These are phyloP conservation scores for Nakaseomyces nivariensis DNA, from an alignment of 1,139 yeast genomes.

Conservation along the genomic window DNA sequence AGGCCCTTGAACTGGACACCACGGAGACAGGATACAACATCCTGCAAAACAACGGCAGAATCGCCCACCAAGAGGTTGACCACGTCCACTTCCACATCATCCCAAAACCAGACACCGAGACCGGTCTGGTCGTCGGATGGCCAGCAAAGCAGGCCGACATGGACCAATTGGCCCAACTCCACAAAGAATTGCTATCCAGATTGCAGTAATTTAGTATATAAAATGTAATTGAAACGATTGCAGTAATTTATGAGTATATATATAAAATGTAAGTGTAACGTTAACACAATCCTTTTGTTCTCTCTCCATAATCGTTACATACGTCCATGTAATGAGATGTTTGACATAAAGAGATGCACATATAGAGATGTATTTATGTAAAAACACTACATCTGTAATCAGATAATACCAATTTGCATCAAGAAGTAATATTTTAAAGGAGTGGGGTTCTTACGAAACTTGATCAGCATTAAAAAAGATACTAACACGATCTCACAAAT, in stretches of 20 bases:
- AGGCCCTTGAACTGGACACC: conserved; percentile 51
- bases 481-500: no score
- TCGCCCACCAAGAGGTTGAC: conserved; percentile 90
- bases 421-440: no score
- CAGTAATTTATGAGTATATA: conserved; percentile 16
- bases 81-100: conserved; percentile 96
- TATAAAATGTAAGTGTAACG: neutral
- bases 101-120: conserved; percentile 61
- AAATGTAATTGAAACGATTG: conserved; percentile 21
- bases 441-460: no score
- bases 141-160: conserved; percentile 73
- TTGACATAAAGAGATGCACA: no score
- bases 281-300: no score
- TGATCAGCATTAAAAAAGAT: no score
- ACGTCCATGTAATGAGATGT: no score
- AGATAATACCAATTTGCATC: no score
- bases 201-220: conserved; percentile 34
- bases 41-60: conserved; percentile 83
- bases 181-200: conserved; percentile 49
- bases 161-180: conserved; percentile 56
- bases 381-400: no score
- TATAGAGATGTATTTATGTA: no score
- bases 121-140: conserved; percentile 87
- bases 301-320: no score
- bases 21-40: conserved; percentile 53